These are phyloP conservation scores for Phytopythium sindhum DNA, from an alignment of 352 stramenopile genomes.

Conservation along the genomic window DNA sequence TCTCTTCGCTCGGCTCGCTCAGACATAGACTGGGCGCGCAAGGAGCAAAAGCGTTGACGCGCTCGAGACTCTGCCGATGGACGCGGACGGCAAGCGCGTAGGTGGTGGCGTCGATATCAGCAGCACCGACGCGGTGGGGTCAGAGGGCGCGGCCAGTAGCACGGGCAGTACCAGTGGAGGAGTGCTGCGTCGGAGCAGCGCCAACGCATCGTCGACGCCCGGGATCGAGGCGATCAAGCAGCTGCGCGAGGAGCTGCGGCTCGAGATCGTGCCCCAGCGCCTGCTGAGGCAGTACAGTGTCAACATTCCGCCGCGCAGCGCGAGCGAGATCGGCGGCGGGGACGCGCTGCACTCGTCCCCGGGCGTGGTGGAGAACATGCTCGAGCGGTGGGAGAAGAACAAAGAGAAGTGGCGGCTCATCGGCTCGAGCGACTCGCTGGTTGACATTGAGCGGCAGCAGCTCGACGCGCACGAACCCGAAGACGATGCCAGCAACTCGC, in stretches of 20 bases:
- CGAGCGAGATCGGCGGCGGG: slow-evolving; percentile 11
- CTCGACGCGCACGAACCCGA: slow-evolving; percentile 20
- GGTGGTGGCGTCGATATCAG: neutral
- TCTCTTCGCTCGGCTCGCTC: neutral
- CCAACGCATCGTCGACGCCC: neutral
- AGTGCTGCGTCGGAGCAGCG: neutral
- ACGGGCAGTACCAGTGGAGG: neutral
- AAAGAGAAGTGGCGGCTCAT: slow-evolving; percentile 46
- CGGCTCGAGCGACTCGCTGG: slow-evolving; percentile 15
- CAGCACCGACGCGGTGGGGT: neutral
- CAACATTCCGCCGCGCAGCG: slow-evolving; percentile 51
- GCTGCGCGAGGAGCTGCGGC: slow-evolving; percentile 59
- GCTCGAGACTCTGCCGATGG: neutral
- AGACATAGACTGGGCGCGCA: neutral
- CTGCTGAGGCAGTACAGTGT: slow-evolving; percentile 77
- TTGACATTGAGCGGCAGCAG: slow-evolving; percentile 11
- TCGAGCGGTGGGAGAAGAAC: slow-evolving; percentile 57
- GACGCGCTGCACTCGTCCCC: slow-evolving; percentile 31
- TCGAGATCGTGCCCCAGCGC: slow-evolving; percentile 66
- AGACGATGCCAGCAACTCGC: neutral
- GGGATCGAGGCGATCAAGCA: slow-evolving; percentile 29
- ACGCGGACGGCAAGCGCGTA: neutral
- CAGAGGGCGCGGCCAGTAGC: neutral
- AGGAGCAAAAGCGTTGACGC: neutral
- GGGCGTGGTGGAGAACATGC: slow-evolving; percentile 36